These are phyloP conservation scores for Pyrrhoderma lamaoense DNA, from an alignment of 1,284 basidiomycete species.

Conservation along the genomic window DNA sequence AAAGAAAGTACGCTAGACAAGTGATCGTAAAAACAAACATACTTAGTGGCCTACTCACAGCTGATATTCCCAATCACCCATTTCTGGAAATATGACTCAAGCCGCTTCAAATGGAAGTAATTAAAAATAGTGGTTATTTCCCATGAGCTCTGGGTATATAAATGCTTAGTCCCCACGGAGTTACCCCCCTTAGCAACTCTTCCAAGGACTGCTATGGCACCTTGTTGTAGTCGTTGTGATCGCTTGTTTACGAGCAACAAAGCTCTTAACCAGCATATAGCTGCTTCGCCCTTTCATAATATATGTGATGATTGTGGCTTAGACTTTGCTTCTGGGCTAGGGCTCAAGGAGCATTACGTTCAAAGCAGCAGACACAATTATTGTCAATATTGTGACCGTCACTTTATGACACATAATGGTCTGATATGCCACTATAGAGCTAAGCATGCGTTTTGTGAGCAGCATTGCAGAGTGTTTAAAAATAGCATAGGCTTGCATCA, in stretches of 20 bases:
- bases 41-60: no score
- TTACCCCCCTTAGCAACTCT: no score
- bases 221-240: conserved; percentile 5
- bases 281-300: conserved; percentile 8
- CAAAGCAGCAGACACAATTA: neutral
- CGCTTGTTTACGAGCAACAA: neutral
- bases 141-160: no score
- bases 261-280: conserved; percentile 11
- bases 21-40: no score
- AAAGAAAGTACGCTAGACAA: no score
- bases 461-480: neutral
- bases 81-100: no score
- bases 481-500: conserved; percentile 6
- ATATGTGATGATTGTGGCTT: conserved; percentile 5
- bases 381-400: conserved; percentile 1
- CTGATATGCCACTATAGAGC: neutral
- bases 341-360: conserved; percentile 1
- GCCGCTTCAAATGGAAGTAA: no score
- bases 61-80: no score
- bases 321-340: neutral
- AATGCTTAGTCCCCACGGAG: no score
- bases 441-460: conserved; percentile 1
- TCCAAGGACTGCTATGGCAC: no score
- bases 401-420: neutral
- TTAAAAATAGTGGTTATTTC: no score